These are phyloP conservation scores for Aureobasidium sp. DNA, from an alignment of 2,329 filamentous ascomycete genomes.

Conservation along the genomic window DNA sequence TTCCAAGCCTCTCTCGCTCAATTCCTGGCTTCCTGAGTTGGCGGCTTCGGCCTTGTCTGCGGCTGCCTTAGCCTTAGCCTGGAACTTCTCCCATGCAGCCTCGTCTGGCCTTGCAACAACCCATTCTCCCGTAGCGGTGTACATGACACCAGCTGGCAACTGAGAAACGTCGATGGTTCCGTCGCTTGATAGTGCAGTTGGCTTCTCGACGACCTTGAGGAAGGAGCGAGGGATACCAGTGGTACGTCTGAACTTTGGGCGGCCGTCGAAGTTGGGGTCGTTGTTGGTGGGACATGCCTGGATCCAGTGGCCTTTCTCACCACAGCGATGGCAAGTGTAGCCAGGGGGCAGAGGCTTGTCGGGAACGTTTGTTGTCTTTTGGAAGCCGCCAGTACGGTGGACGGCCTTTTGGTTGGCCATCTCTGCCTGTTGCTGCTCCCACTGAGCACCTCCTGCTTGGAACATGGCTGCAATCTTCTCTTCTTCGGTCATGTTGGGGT, in stretches of 20 bases:
- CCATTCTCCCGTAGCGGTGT: slow-evolving; percentile 95
- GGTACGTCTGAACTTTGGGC: slow-evolving; percentile 87
- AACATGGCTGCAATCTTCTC: slow-evolving; percentile 92
- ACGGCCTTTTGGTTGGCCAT: slow-evolving; percentile 60
- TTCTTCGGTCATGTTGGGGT: slow-evolving; percentile 79
- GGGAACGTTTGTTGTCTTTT: slow-evolving; percentile 68
- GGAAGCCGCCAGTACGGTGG: slow-evolving; percentile 27
- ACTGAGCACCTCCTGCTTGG: slow-evolving; percentile 79
- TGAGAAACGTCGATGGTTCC: slow-evolving; percentile 72
- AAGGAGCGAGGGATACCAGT: slow-evolving; percentile 98
- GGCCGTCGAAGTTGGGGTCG: slow-evolving; percentile 90
- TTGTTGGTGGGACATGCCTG: slow-evolving; percentile 98
- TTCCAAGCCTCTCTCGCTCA: slow-evolving; percentile 80
- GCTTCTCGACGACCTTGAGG: slow-evolving; percentile 90
- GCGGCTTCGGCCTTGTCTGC: slow-evolving; percentile 66
- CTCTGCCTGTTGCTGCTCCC: slow-evolving; percentile 86
- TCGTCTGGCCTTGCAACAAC: slow-evolving; percentile 95
- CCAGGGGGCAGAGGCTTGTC: slow-evolving; percentile 88
- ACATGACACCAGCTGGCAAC: slow-evolving; percentile 84
- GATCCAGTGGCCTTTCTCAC: slow-evolving; percentile 98
- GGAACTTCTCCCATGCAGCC: slow-evolving; percentile 92
- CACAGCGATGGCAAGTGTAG: slow-evolving; percentile 94
- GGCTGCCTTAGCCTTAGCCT: slow-evolving; percentile 83
- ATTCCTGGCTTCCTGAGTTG: slow-evolving; percentile 70
- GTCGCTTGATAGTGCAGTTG: slow-evolving; percentile 62